Evolutionary conservation across 352 stramenopile species (phyloP).

Genomic region (Phytophthora litchii): DNA sequence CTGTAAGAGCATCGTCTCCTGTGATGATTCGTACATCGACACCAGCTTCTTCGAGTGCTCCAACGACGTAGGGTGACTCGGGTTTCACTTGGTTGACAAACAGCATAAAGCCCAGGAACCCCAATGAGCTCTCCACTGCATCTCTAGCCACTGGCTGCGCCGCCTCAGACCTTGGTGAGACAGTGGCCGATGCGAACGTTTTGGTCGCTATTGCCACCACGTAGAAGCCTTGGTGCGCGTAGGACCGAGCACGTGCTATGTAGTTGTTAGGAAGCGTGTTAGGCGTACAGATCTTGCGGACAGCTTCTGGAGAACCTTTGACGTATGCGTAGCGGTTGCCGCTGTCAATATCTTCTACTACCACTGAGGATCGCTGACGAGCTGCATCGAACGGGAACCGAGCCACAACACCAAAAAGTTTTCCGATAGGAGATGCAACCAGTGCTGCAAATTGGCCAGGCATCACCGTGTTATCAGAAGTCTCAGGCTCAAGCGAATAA

Average conservation of each 20-base stretch:
- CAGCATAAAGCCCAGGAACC: conserved; percentile 86
- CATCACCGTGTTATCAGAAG: conserved; percentile 23
- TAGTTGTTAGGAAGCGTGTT: conserved; percentile 78
- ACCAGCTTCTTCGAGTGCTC: conserved; percentile 69
- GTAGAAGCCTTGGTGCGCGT: conserved; percentile 88
- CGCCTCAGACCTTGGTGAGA: conserved; percentile 37
- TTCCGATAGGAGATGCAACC: conserved; percentile 71
- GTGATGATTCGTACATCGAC: conserved; percentile 91
- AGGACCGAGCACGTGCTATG: conserved; percentile 53
- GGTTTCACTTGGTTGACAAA: conserved; percentile 92
- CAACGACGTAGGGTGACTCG: conserved; percentile 84
- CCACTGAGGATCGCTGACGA: conserved; percentile 69
- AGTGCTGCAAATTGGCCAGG: conserved; percentile 55
- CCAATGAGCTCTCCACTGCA: conserved; percentile 75
- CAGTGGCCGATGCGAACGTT: conserved; percentile 39
- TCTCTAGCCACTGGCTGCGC: conserved; percentile 62
- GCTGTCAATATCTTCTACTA: conserved; percentile 74
- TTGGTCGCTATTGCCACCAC: conserved; percentile 70
- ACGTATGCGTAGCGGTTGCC: conserved; percentile 66
- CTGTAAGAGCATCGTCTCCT: conserved; percentile 85
- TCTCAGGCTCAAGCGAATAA: conserved; percentile 64
- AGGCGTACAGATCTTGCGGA: conserved; percentile 65
- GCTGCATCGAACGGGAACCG: conserved; percentile 76
- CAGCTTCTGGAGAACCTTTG: conserved; percentile 71
- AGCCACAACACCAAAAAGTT: conserved; percentile 72